Evolutionary conservation across 331 rosid species (phyloP), one percentile per base, ranked within the genome.

Genomic region (Spiraea crenata): DNA sequence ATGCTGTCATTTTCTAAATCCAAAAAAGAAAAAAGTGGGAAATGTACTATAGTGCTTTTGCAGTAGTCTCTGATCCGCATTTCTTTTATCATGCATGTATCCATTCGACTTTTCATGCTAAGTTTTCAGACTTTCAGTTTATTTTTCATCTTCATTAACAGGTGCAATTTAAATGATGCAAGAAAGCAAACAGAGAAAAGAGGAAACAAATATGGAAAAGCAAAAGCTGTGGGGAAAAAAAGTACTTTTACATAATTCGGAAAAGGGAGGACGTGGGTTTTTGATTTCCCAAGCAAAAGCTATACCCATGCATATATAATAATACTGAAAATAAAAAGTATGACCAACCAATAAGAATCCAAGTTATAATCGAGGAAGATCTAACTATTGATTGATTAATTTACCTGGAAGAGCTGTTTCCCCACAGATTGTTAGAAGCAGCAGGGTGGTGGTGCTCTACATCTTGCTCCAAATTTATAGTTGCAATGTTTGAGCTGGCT

Each of bases 391-490:
- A 56, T 14, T 20, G 16, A 19, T 34, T 37, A 41, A 69, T 76
- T 25, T 79, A 92, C 98, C 95, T 92, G 74, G 92, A 85, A 76
- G 96, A 87, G 76, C 86, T 88, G 48, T 25, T 25, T 25, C 70
- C 84, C 86, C 90, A 80, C 31, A 81, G 79, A 80, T 70, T 82
- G 76, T 59, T 80, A 48, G 80, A 70, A 77, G 84, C 74, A 71
- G 74, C 77, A 0, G 76, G 66, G 74, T 48, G 73, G 25, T 12
- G 74, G 54, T 57, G 65, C 34, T 70, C 81, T 69, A 81, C 49
- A 67, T 85, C 86, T 60, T 75, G 76, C 57, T 90, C 85, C 45
- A 72, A 37, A 45, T 84, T 84, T 64, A 77, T 48, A 72, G 83
- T 63, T 67, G 79, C 76, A 85, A 25, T 25, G 31, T 68, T 83